Evolutionary conservation across 1,139 yeast genomes (phyloP).

Genomic region (Scheffersomyces cryptocercus): DNA sequence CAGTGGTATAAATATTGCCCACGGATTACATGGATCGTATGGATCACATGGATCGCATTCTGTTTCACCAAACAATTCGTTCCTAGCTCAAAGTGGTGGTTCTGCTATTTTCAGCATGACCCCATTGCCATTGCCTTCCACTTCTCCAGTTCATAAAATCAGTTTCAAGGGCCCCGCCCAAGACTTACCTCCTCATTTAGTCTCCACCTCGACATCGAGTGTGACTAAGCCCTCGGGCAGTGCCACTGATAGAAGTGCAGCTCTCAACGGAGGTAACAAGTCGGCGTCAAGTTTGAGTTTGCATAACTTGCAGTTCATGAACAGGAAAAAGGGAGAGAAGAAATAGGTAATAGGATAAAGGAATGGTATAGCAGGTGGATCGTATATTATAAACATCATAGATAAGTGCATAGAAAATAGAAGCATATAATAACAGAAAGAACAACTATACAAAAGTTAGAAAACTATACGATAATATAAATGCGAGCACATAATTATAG

Average conservation of each 20-base stretch:
- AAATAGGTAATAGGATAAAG: neutral
- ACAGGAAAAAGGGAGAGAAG: slow-evolving; percentile 14
- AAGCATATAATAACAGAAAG: neutral
- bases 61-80: slow-evolving; percentile 2
- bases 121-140: slow-evolving; percentile 5
- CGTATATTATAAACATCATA: too few species aligned
- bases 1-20: neutral
- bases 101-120: neutral
- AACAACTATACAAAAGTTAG: neutral
- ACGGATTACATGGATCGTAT: too few species aligned
- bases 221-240: slow-evolving; percentile 29
- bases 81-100: neutral
- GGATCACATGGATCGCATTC: neutral
- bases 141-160: slow-evolving; percentile 4
- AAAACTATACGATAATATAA: too few species aligned
- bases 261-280: slow-evolving; percentile 17
- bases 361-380: too few species aligned
- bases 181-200: slow-evolving; percentile 8
- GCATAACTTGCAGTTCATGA: slow-evolving; percentile 16
- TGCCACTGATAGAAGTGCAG: slow-evolving; percentile 35
- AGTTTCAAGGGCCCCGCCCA: slow-evolving; percentile 7
- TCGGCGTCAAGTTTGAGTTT: slow-evolving; percentile 13
- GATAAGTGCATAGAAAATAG: neutral
- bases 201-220: slow-evolving; percentile 7
- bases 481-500: too few species aligned